phyloP scores from a whole-genome alignment of 31 red algal genomes.

The Porphyra umbilicalis region DNA sequence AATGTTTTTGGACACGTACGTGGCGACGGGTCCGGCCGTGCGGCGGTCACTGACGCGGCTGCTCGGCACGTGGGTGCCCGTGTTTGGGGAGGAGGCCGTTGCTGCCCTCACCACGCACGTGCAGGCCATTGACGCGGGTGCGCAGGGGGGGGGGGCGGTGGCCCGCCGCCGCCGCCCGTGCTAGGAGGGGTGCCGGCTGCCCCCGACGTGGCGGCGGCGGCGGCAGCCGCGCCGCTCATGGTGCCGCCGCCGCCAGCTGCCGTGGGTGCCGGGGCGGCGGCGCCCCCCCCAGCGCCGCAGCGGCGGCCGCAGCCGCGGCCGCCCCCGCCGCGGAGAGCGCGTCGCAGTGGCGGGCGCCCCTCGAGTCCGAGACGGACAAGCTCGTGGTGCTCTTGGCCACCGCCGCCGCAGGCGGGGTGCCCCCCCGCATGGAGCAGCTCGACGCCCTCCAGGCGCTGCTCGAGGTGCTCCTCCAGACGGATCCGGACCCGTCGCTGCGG shows the following conservation, averaged over 20 bases:
- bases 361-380: not conserved
- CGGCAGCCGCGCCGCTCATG: too few relatives aligned
- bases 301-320: not conserved
- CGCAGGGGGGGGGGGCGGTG: not conserved
- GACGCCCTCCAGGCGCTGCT: slow-evolving; percentile 13
- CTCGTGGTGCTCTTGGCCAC: not conserved
- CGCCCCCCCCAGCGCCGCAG: not conserved
- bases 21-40: slow-evolving; percentile 8
- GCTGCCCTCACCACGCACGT: slow-evolving; percentile 19
- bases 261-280: too few relatives aligned
- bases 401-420: not conserved
- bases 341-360: not conserved
- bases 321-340: not conserved
- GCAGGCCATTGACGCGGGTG: slow-evolving; percentile 4
- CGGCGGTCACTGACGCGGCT: slow-evolving; percentile 54
- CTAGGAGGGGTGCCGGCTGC: not conserved
- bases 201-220: not conserved
- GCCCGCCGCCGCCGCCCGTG: slow-evolving; percentile 5
- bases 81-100: slow-evolving; percentile 58
- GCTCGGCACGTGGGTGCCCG: slow-evolving; percentile 54
- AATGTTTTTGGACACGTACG: slow-evolving; percentile 44
- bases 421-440: slow-evolving; percentile 5
- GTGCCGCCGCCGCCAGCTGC: too few relatives aligned
- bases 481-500: not conserved
- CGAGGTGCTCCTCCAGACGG: not conserved